phyloP scores from a whole-genome alignment of 2,329 filamentous ascomycete species.

The Penicillium sp. region DNA sequence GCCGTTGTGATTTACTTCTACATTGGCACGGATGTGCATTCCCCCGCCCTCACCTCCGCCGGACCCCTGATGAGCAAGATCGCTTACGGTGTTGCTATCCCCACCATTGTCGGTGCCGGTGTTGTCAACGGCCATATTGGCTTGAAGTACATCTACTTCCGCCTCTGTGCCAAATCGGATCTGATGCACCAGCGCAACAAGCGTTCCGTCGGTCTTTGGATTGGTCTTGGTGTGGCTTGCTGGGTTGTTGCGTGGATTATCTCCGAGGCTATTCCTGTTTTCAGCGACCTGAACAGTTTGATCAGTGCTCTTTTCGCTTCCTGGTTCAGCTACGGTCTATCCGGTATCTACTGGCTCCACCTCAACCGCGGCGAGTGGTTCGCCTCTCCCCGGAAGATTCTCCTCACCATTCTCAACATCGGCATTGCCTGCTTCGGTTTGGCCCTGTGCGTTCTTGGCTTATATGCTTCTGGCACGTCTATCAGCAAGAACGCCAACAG shows the following conservation, averaged over 20 bases:
- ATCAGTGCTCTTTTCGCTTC: constrained; percentile 40
- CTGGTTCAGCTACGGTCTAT: constrained; percentile 38
- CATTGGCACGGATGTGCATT: constrained; percentile 58
- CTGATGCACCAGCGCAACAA: constrained; percentile 50
- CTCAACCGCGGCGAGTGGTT: constrained; percentile 46
- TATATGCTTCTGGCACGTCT: constrained; percentile 26
- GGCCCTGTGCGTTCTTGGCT: constrained; percentile 20
- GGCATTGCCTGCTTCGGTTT: constrained; percentile 35
- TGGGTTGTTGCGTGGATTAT: constrained; percentile 66
- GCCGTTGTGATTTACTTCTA: constrained; percentile 67
- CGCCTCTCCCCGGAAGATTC: constrained; percentile 43
- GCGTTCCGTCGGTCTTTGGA: constrained; percentile 57
- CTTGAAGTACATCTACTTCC: constrained; percentile 63
- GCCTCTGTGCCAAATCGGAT: constrained; percentile 58
- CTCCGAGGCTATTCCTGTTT: constrained; percentile 66
- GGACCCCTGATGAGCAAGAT: constrained; percentile 57
- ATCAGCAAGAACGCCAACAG: constrained; percentile 25
- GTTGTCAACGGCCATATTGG: constrained; percentile 68
- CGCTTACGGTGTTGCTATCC: constrained; percentile 65
- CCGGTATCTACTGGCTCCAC: constrained; percentile 48
- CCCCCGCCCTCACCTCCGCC: constrained; percentile 65
- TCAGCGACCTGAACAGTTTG: constrained; percentile 62
- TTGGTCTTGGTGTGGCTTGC: constrained; percentile 52
- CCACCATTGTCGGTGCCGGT: constrained; percentile 68
- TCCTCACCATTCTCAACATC: constrained; percentile 44